Evolutionary conservation across 169 alveolate species (phyloP), one percentile per base, ranked within the genome.

Genomic region (Plasmodium sp.): DNA sequence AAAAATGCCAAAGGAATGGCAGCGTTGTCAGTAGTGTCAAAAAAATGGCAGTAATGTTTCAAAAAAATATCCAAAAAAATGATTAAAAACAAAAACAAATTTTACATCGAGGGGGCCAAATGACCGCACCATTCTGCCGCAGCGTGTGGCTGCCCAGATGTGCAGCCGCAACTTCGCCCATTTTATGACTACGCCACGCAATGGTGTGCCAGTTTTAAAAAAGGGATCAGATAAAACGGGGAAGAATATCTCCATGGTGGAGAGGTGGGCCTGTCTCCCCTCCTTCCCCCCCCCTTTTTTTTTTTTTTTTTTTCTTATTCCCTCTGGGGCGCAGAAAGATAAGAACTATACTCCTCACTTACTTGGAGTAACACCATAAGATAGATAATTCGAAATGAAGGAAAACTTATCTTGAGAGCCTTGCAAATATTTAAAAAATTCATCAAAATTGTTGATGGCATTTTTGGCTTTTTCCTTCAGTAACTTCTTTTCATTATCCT

Each of bases 381-480:
- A 86, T n/a, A 86, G 85, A 43, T 86, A 86, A 58, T 86, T 86
- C 14, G 93, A 86, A 51, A 86, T 86, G 67, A 22, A 86, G 34
- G 93, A 75, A 41, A 75, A 86, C 81, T 86, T 86, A 77, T 86
- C 86, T 16, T 80, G 62, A 18, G 93, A 75, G 22, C 93, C 93
- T 86, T 86, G 93, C 72, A 86, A 86, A 58, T 75, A 86, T 86
- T 86, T 86, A 75, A 86, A 86, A 43, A 75, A 86, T 86, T 86
- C 93, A 75, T 86, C 93, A 86, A 86, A 86, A 58, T 86, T 86
- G 31, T 48, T 75, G 62, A 86, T 41, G 33, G 93, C 79, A 86
- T 86, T 86, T 54, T 75, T 62, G n/a, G 93, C 93, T 34, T 86
- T 86, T 74, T 86, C 93, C 80, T 86, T 86, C 41, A 86, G 67